Percentiles rank a stretch among this genome's conserved stretches.
Conservation (phyloP, 2,329 filamentous ascomycete genomes). For the Aspergillus spinulosporus region DNA sequence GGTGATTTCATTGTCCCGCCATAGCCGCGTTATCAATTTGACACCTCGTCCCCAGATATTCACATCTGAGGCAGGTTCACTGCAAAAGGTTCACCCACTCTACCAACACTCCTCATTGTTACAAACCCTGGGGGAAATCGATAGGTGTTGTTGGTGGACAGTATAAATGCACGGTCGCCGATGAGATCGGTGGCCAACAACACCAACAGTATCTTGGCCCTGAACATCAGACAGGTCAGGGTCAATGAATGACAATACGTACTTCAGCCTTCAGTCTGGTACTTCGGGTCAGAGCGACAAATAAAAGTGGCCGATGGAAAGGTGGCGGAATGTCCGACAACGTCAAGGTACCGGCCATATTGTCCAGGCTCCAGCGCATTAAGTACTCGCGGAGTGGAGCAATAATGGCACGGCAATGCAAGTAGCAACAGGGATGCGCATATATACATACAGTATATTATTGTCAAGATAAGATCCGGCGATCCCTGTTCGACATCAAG, state of each 20-base stretch:
- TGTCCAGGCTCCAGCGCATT: not conserved
- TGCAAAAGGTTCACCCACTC: not conserved
- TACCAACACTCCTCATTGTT: not conserved
- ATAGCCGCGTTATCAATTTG: constrained; percentile 21
- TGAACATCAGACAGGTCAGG: not conserved
- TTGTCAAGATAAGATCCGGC: not conserved
- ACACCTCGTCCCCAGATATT: constrained; percentile 1
- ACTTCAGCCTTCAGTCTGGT: not conserved
- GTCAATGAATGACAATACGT: not conserved
- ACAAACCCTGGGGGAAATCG: not conserved
- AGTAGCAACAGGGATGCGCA: constrained; percentile 1
- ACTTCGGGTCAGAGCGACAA: not conserved
- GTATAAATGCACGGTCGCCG: not conserved
- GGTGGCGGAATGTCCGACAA: constrained; percentile 18
- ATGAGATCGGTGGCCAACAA: not conserved
- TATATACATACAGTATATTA: not conserved
- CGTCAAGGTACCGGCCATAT: not conserved
- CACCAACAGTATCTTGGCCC: not conserved
- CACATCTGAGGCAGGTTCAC: not conserved
- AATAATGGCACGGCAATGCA: not conserved
- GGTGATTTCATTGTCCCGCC: constrained; percentile 16
- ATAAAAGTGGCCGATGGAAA: constrained; percentile 15
- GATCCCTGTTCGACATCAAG: not conserved
- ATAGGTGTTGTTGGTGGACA: not conserved
- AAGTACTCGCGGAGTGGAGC: not conserved